Percentiles rank a stretch among this genome's conserved stretches.
phyloP scores from a whole-genome alignment of 108 stramenopile genomes.

The Discostella stelligeroides region DNA sequence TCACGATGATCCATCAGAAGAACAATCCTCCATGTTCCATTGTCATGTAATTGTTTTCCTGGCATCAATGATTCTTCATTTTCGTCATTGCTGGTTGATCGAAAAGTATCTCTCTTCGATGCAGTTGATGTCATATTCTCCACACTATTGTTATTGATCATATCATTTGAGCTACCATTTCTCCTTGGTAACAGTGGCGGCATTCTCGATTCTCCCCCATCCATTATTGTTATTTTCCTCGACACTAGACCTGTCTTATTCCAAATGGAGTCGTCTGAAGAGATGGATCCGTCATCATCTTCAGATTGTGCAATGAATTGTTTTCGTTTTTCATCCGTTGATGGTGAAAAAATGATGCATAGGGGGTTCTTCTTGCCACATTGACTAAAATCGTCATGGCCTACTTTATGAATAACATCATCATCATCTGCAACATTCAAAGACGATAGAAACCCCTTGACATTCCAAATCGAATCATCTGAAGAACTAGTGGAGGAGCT shows the following conservation, averaged over 20 bases:
- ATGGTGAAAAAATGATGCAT: neutral
- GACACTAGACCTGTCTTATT: conserved; percentile 9
- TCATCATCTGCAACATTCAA: neutral
- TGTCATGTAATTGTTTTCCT: conserved; percentile 5
- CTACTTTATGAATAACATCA: neutral
- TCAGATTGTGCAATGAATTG: conserved; percentile 2
- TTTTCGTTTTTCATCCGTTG: neutral
- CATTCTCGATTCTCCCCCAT: neutral
- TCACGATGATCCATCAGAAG: conserved; percentile 39
- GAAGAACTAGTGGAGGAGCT: too few species aligned
- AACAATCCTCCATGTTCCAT: conserved; percentile 17
- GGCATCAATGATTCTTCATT: neutral
- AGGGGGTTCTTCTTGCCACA: neutral
- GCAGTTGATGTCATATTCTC: neutral
- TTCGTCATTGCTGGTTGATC: neutral
- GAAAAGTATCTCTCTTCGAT: neutral
- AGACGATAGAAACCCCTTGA: neutral
- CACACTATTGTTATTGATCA: conserved; percentile 3
- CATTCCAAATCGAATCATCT: too few species aligned
- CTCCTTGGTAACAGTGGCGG: neutral
- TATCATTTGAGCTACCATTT: too few species aligned
- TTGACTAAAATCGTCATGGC: neutral
- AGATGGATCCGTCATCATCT: conserved; percentile 15
- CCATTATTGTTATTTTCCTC: neutral
- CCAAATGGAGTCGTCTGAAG: conserved; percentile 31